Conservation (phyloP, 768 basidiomycete genomes). For the Cyclocybe aegerita region DNA sequence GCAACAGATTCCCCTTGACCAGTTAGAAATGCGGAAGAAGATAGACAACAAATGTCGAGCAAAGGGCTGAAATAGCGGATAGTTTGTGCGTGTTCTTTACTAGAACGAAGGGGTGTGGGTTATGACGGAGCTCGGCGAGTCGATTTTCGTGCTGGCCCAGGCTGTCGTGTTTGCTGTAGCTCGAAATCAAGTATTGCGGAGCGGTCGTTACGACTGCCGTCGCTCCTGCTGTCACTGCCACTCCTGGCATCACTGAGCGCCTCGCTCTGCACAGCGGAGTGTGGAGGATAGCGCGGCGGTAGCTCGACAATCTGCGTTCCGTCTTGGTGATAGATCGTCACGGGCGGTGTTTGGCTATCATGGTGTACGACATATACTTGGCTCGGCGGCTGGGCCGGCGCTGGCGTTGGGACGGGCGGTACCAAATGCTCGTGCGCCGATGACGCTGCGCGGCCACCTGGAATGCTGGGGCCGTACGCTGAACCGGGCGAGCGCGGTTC, state of each 20-base stretch:
- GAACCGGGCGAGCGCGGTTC: conserved; percentile 10
- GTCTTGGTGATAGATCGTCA: conserved; percentile 55
- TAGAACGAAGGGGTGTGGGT: too few species aligned
- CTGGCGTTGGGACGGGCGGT: conserved; percentile 7
- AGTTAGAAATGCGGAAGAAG: conserved; percentile 5
- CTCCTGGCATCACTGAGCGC: conserved; percentile 15
- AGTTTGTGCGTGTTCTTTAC: too few species aligned
- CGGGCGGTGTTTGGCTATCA: conserved; percentile 55
- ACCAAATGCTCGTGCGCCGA: conserved; percentile 9
- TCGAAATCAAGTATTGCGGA: conserved; percentile 9
- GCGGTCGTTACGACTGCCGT: conserved; percentile 8
- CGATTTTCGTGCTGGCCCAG: conserved; percentile 19
- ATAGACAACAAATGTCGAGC: not conserved
- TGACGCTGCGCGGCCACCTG: conserved; percentile 7
- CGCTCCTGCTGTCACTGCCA: conserved; percentile 18
- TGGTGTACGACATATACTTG: conserved; percentile 62
- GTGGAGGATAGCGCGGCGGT: conserved; percentile 48
- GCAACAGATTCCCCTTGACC: not conserved
- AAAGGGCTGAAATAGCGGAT: too few species aligned
- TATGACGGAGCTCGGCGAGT: not conserved
- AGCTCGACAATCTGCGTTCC: conserved; percentile 61
- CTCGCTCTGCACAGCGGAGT: conserved; percentile 12
- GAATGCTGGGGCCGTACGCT: conserved; percentile 3
- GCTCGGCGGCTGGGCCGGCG: conserved; percentile 11
- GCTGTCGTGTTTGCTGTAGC: conserved; percentile 24